phyloP scores from a whole-genome alignment of 805 yeast genomes.

The Diddensiella caesifluorescens region DNA sequence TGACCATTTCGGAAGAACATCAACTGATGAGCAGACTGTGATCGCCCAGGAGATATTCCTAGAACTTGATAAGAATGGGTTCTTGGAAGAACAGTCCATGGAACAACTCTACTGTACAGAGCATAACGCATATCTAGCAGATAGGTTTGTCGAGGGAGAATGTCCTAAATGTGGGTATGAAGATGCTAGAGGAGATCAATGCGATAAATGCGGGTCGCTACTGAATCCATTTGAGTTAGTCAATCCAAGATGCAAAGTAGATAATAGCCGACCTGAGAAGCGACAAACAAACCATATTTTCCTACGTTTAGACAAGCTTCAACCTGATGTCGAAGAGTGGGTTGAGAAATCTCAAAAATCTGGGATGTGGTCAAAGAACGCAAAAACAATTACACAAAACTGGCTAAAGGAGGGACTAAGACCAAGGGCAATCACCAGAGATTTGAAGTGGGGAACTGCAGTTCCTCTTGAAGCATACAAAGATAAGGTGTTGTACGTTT shows the following conservation, averaged over 20 bases:
- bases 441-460: conserved; percentile 97
- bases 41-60: conserved; percentile 91
- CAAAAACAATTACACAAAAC: conserved; percentile 78
- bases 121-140: conserved; percentile 90
- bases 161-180: conserved; percentile 94
- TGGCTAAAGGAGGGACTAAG: conserved; percentile 93
- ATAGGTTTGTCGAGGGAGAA: conserved; percentile 93
- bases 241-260: conserved; percentile 93
- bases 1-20: conserved; percentile 94
- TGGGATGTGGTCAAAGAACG: conserved; percentile 90
- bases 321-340: conserved; percentile 72
- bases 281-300: conserved; percentile 82
- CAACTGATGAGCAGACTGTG: conserved; percentile 85
- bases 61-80: conserved; percentile 70
- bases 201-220: conserved; percentile 91
- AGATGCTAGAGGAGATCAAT: conserved; percentile 99
- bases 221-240: conserved; percentile 90
- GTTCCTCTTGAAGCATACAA: conserved; percentile 85
- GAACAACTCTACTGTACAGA: conserved; percentile 87
- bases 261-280: conserved; percentile 73
- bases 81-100: conserved; percentile 78
- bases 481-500: conserved; percentile 90
- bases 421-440: conserved; percentile 96
- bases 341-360: conserved; percentile 55
- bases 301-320: conserved; percentile 76